phyloP scores from a whole-genome alignment of 2,329 filamentous ascomycete species.

The Myriosclerotinia scirpicola region DNA sequence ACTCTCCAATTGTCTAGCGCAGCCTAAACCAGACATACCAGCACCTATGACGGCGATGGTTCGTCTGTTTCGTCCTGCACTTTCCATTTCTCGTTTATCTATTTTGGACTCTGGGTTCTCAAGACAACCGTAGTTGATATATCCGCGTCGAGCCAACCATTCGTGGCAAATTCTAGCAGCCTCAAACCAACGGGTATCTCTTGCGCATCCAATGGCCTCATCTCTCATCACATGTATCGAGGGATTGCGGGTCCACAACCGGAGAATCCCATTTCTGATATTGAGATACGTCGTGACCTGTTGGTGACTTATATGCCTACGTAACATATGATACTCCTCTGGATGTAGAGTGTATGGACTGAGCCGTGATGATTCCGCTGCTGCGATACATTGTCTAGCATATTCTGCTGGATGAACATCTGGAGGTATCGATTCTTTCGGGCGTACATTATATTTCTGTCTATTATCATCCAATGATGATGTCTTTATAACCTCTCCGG shows the following conservation, averaged over 20 bases:
- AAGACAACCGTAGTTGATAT: conserved; percentile 95
- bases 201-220: conserved; percentile 88
- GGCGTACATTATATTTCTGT: conserved; percentile 59
- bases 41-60: conserved; percentile 87
- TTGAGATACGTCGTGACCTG: conserved; percentile 97
- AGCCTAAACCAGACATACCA: conserved; percentile 90
- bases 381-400: conserved; percentile 85
- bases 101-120: conserved; percentile 53
- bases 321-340: conserved; percentile 78
- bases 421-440: conserved; percentile 80
- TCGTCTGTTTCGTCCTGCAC: conserved; percentile 55
- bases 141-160: conserved; percentile 87
- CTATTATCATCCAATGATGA: conserved; percentile 36
- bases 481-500: conserved; percentile 38
- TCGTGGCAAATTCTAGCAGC: conserved; percentile 85
- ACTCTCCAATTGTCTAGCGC: conserved; percentile 87
- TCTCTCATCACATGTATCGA: conserved; percentile 76
- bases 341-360: conserved; percentile 86
- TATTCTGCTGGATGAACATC: conserved; percentile 73
- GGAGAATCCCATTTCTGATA: conserved; percentile 89
- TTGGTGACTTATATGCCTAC: conserved; percentile 77
- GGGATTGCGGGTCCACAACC: conserved; percentile 86
- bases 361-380: conserved; percentile 84
- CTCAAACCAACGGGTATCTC: conserved; percentile 84
- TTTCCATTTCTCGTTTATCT: conserved; percentile 41